phyloP scores from a whole-genome alignment of 2,329 filamentous ascomycete species.

The Cladophialophora immunda region DNA sequence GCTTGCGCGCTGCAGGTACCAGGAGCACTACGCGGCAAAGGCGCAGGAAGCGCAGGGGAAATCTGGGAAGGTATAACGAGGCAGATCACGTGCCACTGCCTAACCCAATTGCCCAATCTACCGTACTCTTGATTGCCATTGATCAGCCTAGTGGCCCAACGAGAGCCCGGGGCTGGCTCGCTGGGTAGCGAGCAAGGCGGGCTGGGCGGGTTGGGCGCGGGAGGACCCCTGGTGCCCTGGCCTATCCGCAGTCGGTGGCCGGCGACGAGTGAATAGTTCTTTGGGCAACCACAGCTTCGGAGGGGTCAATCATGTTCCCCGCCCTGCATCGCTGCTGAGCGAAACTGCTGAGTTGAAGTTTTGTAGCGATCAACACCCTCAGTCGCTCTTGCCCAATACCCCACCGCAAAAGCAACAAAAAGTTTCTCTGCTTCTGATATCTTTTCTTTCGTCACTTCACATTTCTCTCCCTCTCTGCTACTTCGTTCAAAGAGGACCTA shows the following conservation, averaged over 20 bases:
- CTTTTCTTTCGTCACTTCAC: slow-evolving; percentile 15
- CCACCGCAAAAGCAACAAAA: slow-evolving; percentile 39
- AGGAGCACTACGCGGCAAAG: slow-evolving; percentile 32
- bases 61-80: slow-evolving; percentile 28
- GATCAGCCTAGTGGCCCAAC: not conserved
- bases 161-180: slow-evolving; percentile 5
- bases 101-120: not conserved
- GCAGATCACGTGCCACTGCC: slow-evolving; percentile 14
- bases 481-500: slow-evolving; percentile 6
- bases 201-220: slow-evolving; percentile 6
- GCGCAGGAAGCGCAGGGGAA: slow-evolving; percentile 7
- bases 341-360: slow-evolving; percentile 24
- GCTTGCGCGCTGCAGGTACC: slow-evolving; percentile 36
- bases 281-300: slow-evolving; percentile 5
- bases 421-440: slow-evolving; percentile 28
- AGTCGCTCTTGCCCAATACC: slow-evolving; percentile 24
- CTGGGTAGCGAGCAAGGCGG: not conserved
- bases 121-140: slow-evolving; percentile 6
- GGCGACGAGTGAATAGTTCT: not conserved
- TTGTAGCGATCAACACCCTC: slow-evolving; percentile 30
- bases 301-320: slow-evolving; percentile 17
- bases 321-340: slow-evolving; percentile 20
- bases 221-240: slow-evolving; percentile 12
- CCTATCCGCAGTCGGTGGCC: slow-evolving; percentile 14
- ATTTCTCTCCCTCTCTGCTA: slow-evolving; percentile 8